Base-by-base conservation (phyloP, 2,329 filamentous ascomycete genomes). In the Escovopsis sp. region DNA sequence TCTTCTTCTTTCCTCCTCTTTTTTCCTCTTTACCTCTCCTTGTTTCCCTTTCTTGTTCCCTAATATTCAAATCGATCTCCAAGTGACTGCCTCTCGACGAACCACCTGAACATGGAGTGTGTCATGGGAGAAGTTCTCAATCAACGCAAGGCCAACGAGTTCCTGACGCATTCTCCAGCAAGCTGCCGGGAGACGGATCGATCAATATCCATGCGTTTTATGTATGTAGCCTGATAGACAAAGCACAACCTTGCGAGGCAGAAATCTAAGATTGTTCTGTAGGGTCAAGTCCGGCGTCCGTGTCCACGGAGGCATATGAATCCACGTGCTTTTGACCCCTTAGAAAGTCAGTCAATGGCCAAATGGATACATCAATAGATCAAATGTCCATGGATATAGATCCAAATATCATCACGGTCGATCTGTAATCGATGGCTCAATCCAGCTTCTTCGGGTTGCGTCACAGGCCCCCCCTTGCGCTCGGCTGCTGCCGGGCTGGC, bases 381-480 rank as follows among this genome's bases (percentile, higher is more conserved):
- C 15, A 15, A 15, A 15, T 15, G 15, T 15, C 15, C 15, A 15
- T 15, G 15, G 15, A 15, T 15, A 15, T 15, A 15, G 15, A 15
- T 15, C 15, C 15, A 15, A 15, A 15, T 15, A 15, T 15, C 15
- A 15, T 15, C 15, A 15, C 15, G 15, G 15, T 15, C 15, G 15
- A 15, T 15, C 15, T 15, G 15, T 15, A 15, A 15, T 15, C 15
- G 15, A 15, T 15, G 15, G 15, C 15, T 15, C 15, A 15, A 15
- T 15, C 15, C 15, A 15, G 15, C 15, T 15, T 23, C 23, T 36
- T 7, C 10, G n/a, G 41, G 51, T 58, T 56, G 53, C 53, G 53
- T 59, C 57, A 62, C 48, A 49, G 39, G 32, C 56, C 58, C 57
- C 56, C 59, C 60, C 56, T 53, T 58, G 54, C 23, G 4, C 23